Conservation (phyloP, 495 filamentous ascomycete genomes). For the Daldinia decipiens region DNA sequence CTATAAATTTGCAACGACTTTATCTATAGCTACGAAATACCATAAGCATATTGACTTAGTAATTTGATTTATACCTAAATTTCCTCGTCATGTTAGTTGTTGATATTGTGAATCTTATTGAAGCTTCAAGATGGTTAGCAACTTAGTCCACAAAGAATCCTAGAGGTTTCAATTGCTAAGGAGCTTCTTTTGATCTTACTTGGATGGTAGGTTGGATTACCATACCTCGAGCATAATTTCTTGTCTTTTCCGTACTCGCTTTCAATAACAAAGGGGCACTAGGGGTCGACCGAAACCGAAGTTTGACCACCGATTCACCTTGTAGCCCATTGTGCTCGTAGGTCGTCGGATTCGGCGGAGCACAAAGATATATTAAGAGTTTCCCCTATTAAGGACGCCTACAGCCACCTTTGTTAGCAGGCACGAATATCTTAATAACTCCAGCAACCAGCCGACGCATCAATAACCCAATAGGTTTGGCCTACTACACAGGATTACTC, state of each 20-base stretch:
- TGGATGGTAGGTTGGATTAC: neutral
- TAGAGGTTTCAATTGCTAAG: too few species aligned
- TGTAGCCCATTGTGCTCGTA: constrained; percentile 15
- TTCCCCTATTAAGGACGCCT: neutral
- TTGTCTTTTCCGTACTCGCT: neutral
- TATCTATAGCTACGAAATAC: too few species aligned
- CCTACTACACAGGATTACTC: too few species aligned
- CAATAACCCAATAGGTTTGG: neutral
- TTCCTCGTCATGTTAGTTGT: too few species aligned
- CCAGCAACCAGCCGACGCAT: neutral
- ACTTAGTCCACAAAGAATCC: too few species aligned
- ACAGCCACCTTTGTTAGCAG: constrained; percentile 24
- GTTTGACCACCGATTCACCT: neutral
- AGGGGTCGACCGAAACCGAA: constrained; percentile 21
- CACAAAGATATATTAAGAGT: constrained; percentile 18
- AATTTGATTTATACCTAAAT: too few species aligned
- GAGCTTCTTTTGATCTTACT: too few species aligned
- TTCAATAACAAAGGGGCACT: constrained; percentile 12
- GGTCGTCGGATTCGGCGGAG: constrained; percentile 33
- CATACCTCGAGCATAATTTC: neutral
- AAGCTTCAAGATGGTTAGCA: too few species aligned
- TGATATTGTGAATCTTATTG: too few species aligned
- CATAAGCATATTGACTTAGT: too few species aligned
- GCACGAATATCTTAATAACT: constrained; percentile 8
- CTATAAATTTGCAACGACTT: too few species aligned